Evolutionary conservation across 2,329 filamentous ascomycete species (phyloP).

Genomic region (Botryotinia convoluta): DNA sequence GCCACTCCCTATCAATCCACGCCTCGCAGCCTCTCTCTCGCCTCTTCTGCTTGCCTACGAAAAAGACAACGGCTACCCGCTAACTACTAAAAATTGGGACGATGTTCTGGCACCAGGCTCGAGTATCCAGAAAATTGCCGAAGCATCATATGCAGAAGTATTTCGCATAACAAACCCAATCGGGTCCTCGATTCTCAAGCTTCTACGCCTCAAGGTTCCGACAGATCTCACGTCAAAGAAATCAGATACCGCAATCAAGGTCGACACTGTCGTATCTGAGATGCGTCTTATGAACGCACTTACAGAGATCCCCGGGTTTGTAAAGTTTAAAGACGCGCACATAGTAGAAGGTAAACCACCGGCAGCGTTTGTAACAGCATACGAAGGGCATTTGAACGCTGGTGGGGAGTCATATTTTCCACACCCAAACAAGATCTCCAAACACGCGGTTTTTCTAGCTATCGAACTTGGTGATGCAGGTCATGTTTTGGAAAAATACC

Average conservation of each 20-base stretch:
- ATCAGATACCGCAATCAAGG: conserved; percentile 28
- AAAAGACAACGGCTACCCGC: conserved; percentile 22
- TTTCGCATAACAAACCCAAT: conserved; percentile 59
- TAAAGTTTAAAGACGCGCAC: conserved; percentile 63
- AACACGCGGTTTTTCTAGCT: conserved; percentile 57
- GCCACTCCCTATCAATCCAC: not conserved
- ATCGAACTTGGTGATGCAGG: conserved; percentile 64
- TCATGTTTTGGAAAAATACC: conserved; percentile 56
- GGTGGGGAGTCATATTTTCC: conserved; percentile 55
- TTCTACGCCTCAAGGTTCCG: conserved; percentile 51
- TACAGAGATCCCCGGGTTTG: conserved; percentile 62
- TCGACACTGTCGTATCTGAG: conserved; percentile 56
- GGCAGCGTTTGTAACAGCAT: conserved; percentile 55
- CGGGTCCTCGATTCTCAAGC: conserved; percentile 64
- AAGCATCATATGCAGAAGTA: conserved; percentile 65
- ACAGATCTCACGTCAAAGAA: conserved; percentile 26
- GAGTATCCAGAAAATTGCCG: conserved; percentile 60
- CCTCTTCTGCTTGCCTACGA: conserved; percentile 29
- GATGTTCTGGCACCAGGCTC: conserved; percentile 55
- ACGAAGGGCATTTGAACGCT: not conserved
- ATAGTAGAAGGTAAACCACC: conserved; percentile 56
- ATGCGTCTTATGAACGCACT: conserved; percentile 62
- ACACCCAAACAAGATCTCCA: conserved; percentile 57
- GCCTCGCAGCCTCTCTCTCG: conserved; percentile 21
- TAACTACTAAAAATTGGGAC: conserved; percentile 44